phyloP scores from a whole-genome alignment of 768 basidiomycete genomes.

The Lactifluus rugatus region DNA sequence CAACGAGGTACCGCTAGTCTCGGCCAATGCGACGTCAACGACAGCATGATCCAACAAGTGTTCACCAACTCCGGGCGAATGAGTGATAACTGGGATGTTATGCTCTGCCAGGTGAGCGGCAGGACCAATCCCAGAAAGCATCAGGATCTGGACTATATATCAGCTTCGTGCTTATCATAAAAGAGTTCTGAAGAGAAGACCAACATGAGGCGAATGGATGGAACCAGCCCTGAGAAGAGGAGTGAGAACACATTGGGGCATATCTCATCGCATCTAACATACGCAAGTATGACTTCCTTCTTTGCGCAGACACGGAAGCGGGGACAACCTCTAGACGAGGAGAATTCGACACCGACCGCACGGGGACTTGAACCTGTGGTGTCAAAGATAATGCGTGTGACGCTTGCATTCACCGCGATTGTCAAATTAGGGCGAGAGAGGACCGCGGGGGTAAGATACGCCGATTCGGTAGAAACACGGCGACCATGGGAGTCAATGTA shows the following conservation, averaged over 20 bases:
- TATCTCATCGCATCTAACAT: slow-evolving; percentile 21
- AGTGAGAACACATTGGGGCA: neutral
- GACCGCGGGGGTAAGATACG: slow-evolving; percentile 58
- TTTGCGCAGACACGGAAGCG: slow-evolving; percentile 39
- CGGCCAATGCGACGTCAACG: slow-evolving; percentile 42
- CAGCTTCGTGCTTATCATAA: neutral
- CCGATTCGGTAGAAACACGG: slow-evolving; percentile 55
- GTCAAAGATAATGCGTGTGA: slow-evolving; percentile 47
- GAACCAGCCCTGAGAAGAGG: slow-evolving; percentile 41
- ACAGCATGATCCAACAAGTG: slow-evolving; percentile 63
- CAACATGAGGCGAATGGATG: slow-evolving; percentile 50
- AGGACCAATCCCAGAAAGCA: slow-evolving; percentile 74
- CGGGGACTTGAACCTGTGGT: slow-evolving; percentile 29
- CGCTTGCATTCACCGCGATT: slow-evolving; percentile 46
- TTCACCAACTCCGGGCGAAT: slow-evolving; percentile 66
- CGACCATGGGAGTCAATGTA: slow-evolving; percentile 44
- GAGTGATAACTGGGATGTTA: slow-evolving; percentile 44
- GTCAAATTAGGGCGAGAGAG: slow-evolving; percentile 56
- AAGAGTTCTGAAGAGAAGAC: slow-evolving; percentile 10
- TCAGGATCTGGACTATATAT: slow-evolving; percentile 37
- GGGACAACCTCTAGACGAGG: slow-evolving; percentile 27
- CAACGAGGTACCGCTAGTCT: slow-evolving; percentile 37
- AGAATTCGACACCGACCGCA: slow-evolving; percentile 56
- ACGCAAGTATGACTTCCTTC: slow-evolving; percentile 58
- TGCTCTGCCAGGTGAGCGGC: slow-evolving; percentile 42